These are phyloP conservation scores for Trifolium pratense DNA, from an alignment of 306 rosid genomes.

Conservation along the genomic window DNA sequence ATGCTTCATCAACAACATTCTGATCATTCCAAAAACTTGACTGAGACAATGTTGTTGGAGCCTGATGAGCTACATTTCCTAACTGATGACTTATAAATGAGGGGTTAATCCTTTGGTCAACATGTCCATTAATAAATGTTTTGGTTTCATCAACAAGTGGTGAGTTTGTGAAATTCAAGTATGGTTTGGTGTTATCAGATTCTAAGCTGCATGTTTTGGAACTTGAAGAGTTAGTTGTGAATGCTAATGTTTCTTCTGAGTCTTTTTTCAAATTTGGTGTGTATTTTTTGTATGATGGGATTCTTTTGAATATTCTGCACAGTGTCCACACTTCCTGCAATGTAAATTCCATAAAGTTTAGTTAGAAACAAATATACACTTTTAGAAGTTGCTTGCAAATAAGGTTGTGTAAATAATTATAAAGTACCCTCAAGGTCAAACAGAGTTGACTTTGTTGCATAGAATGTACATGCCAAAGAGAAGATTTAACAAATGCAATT, in stretches of 20 bases:
- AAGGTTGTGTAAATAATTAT: background rate
- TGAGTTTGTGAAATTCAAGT: constrained; percentile 47
- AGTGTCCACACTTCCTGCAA: constrained; percentile 96
- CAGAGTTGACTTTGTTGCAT: constrained; percentile 26
- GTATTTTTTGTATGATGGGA: constrained; percentile 64
- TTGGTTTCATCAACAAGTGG: constrained; percentile 40
- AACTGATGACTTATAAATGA: constrained; percentile 31
- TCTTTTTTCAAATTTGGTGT: constrained; percentile 51
- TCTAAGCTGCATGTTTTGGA: constrained; percentile 69
- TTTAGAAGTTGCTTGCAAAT: background rate
- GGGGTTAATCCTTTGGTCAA: constrained; percentile 38
- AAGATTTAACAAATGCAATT: background rate
- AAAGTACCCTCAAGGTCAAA: constrained; percentile 7
- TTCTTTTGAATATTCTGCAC: constrained; percentile 80
- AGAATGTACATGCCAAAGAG: background rate
- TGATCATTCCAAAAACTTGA: constrained; percentile 52
- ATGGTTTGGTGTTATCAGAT: constrained; percentile 51
- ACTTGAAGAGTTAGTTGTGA: constrained; percentile 46
- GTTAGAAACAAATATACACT: background rate
- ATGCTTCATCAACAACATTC: constrained; percentile 38
- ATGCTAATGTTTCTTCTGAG: background rate
- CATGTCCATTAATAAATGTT: constrained; percentile 37
- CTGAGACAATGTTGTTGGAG: constrained; percentile 44
- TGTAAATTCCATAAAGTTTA: background rate
- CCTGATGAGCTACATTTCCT: constrained; percentile 30